Evolutionary conservation across 306 rosid species (phyloP).

Genomic region (Lupinus albus): DNA sequence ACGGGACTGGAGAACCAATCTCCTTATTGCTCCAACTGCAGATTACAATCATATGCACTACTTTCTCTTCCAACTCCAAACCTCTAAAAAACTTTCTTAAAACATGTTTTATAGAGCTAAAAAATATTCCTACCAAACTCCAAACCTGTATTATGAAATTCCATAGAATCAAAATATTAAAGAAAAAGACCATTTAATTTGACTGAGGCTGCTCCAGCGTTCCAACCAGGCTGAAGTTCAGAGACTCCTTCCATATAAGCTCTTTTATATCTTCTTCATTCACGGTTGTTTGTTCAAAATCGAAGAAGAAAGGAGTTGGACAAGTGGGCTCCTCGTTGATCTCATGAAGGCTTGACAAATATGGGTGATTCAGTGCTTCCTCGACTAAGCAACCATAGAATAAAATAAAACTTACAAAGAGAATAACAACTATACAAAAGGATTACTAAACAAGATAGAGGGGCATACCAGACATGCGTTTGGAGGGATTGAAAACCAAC

Average conservation of each 20-base stretch:
- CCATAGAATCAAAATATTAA: constrained; percentile 27
- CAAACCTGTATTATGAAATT: constrained; percentile 41
- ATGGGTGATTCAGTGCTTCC: constrained; percentile 92
- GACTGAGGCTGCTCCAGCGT: constrained; percentile 18
- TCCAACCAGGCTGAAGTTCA: constrained; percentile 41
- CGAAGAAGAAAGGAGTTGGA: constrained; percentile 77
- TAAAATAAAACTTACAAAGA: constrained; percentile 21
- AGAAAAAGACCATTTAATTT: constrained; percentile 22
- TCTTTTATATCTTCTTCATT: constrained; percentile 92
- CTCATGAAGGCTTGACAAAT: constrained; percentile 83
- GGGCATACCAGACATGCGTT: constrained; percentile 82
- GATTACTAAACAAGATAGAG: constrained; percentile 13
- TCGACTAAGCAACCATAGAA: constrained; percentile 58
- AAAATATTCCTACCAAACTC: constrained; percentile 25
- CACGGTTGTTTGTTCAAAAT: constrained; percentile 75
- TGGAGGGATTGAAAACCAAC: constrained; percentile 85
- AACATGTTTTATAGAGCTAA: constrained; percentile 20
- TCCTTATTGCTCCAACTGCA: constrained; percentile 41
- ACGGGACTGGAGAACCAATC: constrained; percentile 37
- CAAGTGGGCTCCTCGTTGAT: constrained; percentile 95
- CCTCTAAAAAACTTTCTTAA: constrained; percentile 18
- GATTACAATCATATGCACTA: constrained; percentile 37
- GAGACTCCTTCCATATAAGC: constrained; percentile 85
- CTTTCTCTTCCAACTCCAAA: constrained; percentile 39
- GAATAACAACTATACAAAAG: background rate